Evolutionary conservation across 2,329 filamentous ascomycete genomes (phyloP).

Genomic region (Diaporthe ilicicola): DNA sequence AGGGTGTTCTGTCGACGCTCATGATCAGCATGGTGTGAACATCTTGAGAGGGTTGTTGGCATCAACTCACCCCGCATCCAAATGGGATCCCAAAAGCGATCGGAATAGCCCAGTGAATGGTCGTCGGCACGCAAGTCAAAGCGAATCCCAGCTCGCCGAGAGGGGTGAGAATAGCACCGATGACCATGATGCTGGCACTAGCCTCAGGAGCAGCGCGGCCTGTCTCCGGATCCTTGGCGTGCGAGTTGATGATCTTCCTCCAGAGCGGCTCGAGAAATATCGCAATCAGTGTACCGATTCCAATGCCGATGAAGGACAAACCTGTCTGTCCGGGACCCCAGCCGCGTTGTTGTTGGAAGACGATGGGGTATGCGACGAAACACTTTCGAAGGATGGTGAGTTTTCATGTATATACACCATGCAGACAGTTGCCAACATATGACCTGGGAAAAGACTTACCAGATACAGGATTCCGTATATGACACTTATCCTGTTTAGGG

Average conservation of each 20-base stretch:
- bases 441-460: conserved; percentile 12
- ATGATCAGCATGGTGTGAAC: not conserved
- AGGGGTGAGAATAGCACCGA: conserved; percentile 78
- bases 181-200: conserved; percentile 80
- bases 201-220: conserved; percentile 80
- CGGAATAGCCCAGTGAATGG: conserved; percentile 81
- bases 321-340: conserved; percentile 80
- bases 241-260: conserved; percentile 79
- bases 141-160: conserved; percentile 86
- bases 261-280: conserved; percentile 75
- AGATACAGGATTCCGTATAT: conserved; percentile 79
- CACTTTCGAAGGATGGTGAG: conserved; percentile 51
- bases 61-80: conserved; percentile 61
- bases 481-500: conserved; percentile 70
- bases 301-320: conserved; percentile 78
- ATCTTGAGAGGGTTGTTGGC: not conserved
- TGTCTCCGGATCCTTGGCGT: conserved; percentile 78
- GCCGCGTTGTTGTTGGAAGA: conserved; percentile 77
- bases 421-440: no score
- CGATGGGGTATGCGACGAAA: conserved; percentile 89
- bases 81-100: conserved; percentile 81
- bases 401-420: not conserved
- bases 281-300: conserved; percentile 69
- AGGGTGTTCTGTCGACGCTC: conserved; percentile 64
- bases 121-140: conserved; percentile 82